Base-by-base conservation (phyloP, 257 asterid genomes). In the Scutellaria galericulata region DNA sequence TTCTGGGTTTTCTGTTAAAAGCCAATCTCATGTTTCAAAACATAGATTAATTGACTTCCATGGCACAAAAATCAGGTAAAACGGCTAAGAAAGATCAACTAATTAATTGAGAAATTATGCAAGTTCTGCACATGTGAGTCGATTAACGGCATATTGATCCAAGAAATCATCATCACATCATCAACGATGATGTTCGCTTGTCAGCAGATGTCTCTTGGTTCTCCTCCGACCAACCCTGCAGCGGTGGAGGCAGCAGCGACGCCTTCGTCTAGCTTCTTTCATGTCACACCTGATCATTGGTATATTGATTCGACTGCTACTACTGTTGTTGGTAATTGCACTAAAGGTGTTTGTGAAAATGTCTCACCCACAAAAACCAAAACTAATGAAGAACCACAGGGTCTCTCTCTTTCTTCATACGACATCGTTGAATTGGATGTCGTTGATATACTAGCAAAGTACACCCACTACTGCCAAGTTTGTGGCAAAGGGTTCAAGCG, bases 401-500 rank as follows among this genome's bases (percentile, higher is more conserved):
- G 47, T 7, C 7, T 7, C 1, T 42, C 11, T 9, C 47, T 9
- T 42, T 9, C 47, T 9, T 7, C 47, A 1, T 82, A 68, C 75
- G 95, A 93, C 54, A 85, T 93, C 11, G 40, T 93, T 44, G 95
- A 93, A 20, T 6, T 93, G 57, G 84, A 83, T 7, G 97, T 87
- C 20, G 86, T 88, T 18, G 93, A 89, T 59, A 58, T 93, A 66
- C 70, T 93, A 53, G 98, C 98, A 0, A 90, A 93, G 68, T 90
- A 91, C 79, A 87, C 92, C 0, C 96, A 91, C 60, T 87, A 87
- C 68, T 91, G 97, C 70, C 87, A 83, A 9, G 88, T 88, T 7
- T 91, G 97, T 56, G 91, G 96, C 12, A 91, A 91, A 68, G 97
- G 97, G 55, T 91, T 91, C 76, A 91, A 91, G 77, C 83, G 97